A percentile compares a stretch with the other conserved stretches of the same genome.
phyloP scores from a whole-genome alignment of 2,329 filamentous ascomycete species.

The Ilyonectria mors-panacis region DNA sequence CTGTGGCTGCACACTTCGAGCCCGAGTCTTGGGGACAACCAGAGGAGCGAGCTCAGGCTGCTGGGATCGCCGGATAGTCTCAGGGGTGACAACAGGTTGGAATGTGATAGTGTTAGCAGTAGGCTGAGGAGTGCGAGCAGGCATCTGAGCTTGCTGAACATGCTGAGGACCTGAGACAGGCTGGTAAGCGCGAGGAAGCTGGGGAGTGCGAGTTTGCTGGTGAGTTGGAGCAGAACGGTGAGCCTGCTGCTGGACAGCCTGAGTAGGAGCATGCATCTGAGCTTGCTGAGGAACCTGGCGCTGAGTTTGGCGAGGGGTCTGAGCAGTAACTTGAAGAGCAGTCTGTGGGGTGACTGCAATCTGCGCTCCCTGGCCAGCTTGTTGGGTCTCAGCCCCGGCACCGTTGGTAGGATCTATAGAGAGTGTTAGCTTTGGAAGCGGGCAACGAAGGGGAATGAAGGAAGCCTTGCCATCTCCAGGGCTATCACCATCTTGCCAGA shows the following conservation, averaged over 20 bases:
- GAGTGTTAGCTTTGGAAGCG: too few species aligned
- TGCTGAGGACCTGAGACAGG: neutral
- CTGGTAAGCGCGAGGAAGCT: neutral
- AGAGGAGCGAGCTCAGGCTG: neutral
- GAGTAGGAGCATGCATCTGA: neutral
- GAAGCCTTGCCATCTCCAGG: neutral
- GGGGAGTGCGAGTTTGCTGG: too few species aligned
- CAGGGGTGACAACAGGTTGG: neutral
- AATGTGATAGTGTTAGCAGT: too few species aligned
- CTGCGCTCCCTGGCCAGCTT: neutral
- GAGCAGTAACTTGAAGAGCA: neutral
- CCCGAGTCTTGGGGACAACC: conserved; percentile 4
- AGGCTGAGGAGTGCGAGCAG: neutral
- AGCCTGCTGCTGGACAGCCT: neutral
- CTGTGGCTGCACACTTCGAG: neutral
- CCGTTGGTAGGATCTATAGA: neutral
- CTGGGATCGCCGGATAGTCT: neutral
- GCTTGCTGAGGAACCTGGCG: neutral
- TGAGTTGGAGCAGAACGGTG: neutral
- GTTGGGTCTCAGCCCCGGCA: neutral
- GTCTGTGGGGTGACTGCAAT: neutral
- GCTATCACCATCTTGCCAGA: too few species aligned
- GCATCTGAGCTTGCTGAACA: too few species aligned
- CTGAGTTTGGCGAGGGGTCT: neutral
- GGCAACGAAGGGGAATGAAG: too few species aligned